A percentile compares a stretch with the other conserved stretches of the same genome.
These are phyloP conservation scores for Talaromyces amestolkiae DNA, from an alignment of 2,329 filamentous ascomycete genomes.

Conservation along the genomic window DNA sequence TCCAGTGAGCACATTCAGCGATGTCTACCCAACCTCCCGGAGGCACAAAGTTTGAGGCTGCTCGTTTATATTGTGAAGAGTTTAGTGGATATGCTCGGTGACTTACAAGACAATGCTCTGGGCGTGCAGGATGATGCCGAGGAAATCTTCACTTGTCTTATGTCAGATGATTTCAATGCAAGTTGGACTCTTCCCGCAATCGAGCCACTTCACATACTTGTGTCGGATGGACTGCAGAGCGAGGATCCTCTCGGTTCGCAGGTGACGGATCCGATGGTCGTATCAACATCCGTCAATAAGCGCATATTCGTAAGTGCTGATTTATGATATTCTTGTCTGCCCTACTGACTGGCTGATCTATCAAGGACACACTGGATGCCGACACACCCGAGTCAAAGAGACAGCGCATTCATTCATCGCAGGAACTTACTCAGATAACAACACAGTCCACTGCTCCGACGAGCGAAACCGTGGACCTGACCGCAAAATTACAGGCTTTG, in stretches of 20 bases:
- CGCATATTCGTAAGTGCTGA: slow-evolving; percentile 31
- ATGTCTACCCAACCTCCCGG: slow-evolving; percentile 40
- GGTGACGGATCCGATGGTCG: slow-evolving; percentile 20
- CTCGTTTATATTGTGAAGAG: slow-evolving; percentile 35
- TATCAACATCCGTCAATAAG: slow-evolving; percentile 26
- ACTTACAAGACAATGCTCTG: slow-evolving; percentile 43
- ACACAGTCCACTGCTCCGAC: slow-evolving; percentile 34
- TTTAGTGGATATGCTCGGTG: slow-evolving; percentile 37
- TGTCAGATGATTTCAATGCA: slow-evolving; percentile 36
- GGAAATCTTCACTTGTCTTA: slow-evolving; percentile 34
- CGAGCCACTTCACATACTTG: slow-evolving; percentile 37
- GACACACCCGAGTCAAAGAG: slow-evolving; percentile 36
- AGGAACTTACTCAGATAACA: slow-evolving; percentile 35
- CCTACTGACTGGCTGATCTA: background rate
- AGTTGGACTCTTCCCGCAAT: slow-evolving; percentile 40
- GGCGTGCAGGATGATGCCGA: slow-evolving; percentile 42
- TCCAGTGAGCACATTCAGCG: slow-evolving; percentile 47
- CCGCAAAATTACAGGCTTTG: slow-evolving; percentile 28
- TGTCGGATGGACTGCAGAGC: slow-evolving; percentile 24
- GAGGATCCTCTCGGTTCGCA: background rate
- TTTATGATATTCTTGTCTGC: background rate
- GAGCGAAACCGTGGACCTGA: slow-evolving; percentile 30
- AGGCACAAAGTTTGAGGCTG: slow-evolving; percentile 32
- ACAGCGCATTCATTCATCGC: slow-evolving; percentile 34
- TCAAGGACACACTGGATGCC: slow-evolving; percentile 33